phyloP scores from a whole-genome alignment of 2,329 filamentous ascomycete species.

The Lithohypha guttulata region DNA sequence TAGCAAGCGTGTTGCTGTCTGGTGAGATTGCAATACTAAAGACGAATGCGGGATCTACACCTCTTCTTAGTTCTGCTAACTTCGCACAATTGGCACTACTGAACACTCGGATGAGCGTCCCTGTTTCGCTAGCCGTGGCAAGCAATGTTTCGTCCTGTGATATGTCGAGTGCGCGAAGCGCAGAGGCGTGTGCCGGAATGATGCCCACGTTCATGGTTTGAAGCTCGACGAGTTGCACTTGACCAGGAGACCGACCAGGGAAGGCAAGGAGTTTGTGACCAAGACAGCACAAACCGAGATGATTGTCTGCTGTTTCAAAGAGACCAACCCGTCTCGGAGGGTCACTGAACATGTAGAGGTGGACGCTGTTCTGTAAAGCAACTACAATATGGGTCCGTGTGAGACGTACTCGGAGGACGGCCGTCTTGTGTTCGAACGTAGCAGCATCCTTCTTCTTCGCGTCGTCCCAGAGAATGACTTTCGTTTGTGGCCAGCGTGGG shows the following conservation, averaged over 20 bases:
- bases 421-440: slow-evolving; percentile 66
- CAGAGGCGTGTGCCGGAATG: slow-evolving; percentile 76
- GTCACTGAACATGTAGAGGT: slow-evolving; percentile 68
- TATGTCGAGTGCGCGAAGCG: slow-evolving; percentile 66
- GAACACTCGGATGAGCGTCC: slow-evolving; percentile 81
- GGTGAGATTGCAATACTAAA: slow-evolving; percentile 85
- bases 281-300: slow-evolving; percentile 67
- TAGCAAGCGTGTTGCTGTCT: slow-evolving; percentile 66
- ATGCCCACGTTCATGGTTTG: slow-evolving; percentile 76
- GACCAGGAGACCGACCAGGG: slow-evolving; percentile 75
- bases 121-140: slow-evolving; percentile 82
- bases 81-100: slow-evolving; percentile 69
- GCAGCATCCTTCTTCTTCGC: slow-evolving; percentile 63
- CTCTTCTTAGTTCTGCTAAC: slow-evolving; percentile 73
- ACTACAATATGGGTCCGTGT: slow-evolving; percentile 67
- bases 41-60: slow-evolving; percentile 77
- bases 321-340: slow-evolving; percentile 58
- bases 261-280: slow-evolving; percentile 66
- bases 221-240: slow-evolving; percentile 78
- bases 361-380: slow-evolving; percentile 69
- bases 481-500: slow-evolving; percentile 79
- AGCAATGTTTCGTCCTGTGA: slow-evolving; percentile 70
- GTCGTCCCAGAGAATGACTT: slow-evolving; percentile 90
- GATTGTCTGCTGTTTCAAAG: slow-evolving; percentile 81
- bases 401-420: slow-evolving; percentile 69